phyloP scores from a whole-genome alignment of 495 filamentous ascomycete species.

The Hypoxylon cercidicola region DNA sequence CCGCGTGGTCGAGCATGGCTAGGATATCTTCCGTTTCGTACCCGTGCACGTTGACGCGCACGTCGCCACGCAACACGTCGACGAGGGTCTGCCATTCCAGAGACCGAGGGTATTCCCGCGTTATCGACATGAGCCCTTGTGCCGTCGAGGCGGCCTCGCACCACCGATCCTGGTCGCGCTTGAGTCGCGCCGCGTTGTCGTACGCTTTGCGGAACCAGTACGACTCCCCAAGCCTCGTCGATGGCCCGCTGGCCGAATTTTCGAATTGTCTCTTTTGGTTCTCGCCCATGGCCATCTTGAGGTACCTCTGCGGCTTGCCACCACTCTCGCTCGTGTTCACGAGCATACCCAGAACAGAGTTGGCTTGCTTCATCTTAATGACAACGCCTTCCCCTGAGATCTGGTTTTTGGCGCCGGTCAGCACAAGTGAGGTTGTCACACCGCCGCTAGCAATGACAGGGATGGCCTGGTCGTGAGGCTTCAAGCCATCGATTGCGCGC shows the following conservation, averaged over 20 bases:
- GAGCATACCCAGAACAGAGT: constrained; percentile 57
- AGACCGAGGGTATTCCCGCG: constrained; percentile 49
- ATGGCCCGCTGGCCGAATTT: constrained; percentile 42
- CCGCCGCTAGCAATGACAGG: constrained; percentile 63
- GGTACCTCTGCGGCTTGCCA: constrained; percentile 56
- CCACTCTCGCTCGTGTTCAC: constrained; percentile 56
- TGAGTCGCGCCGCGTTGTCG: constrained; percentile 55
- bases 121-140: constrained; percentile 7
- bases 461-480: constrained; percentile 57
- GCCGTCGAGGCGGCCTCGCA: constrained; percentile 51
- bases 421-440: constrained; percentile 64
- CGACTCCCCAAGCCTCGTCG: constrained; percentile 33
- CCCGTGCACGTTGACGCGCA: constrained; percentile 64
- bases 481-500: constrained; percentile 59
- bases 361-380: constrained; percentile 57
- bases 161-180: constrained; percentile 58
- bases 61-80: constrained; percentile 60
- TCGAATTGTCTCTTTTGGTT: constrained; percentile 59
- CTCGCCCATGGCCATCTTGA: constrained; percentile 71
- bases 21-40: constrained; percentile 64
- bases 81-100: constrained; percentile 60
- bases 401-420: constrained; percentile 64
- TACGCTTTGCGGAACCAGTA: constrained; percentile 58
- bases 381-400: constrained; percentile 65
- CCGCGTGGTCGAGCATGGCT: constrained; percentile 59